A percentile compares a stretch with the other conserved stretches of the same genome.
These are phyloP conservation scores for Vigna reflexopilosa DNA, from an alignment of 306 rosid genomes.

Conservation along the genomic window DNA sequence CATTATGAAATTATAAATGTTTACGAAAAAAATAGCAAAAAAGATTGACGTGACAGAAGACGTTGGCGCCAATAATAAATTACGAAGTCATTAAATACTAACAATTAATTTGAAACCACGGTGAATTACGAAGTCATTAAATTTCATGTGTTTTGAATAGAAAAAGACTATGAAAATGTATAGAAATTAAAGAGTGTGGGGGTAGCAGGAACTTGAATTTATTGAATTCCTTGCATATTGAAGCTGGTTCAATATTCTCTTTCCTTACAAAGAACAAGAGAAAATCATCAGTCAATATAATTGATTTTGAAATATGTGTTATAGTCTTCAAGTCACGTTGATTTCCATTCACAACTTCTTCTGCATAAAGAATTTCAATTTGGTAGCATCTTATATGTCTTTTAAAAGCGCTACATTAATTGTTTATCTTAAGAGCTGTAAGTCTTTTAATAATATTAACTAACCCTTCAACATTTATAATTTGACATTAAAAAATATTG, in stretches of 20 bases:
- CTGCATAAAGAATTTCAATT: slow-evolving; percentile 14
- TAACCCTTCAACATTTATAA: neutral
- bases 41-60: neutral
- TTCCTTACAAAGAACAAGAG: neutral
- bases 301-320: slow-evolving; percentile 31
- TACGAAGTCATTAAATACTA: too few relatives aligned
- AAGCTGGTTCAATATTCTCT: neutral
- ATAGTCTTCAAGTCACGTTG: slow-evolving; percentile 27
- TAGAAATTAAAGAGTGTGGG: neutral
- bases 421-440: neutral
- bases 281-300: slow-evolving; percentile 9
- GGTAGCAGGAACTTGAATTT: neutral
- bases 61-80: too few relatives aligned
- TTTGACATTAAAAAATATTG: neutral
- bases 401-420: neutral
- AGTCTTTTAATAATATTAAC: neutral
- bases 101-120: too few relatives aligned
- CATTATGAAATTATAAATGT: neutral
- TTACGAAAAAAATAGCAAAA: too few relatives aligned
- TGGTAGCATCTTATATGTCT: neutral
- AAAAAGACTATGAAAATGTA: neutral
- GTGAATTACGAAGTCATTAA: too few relatives aligned
- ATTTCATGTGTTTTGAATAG: neutral
- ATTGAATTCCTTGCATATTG: slow-evolving; percentile 7
- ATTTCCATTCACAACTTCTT: slow-evolving; percentile 10